Evolutionary conservation across 208 protist species (phyloP).

Genomic region (Entamoeba invadens): DNA sequence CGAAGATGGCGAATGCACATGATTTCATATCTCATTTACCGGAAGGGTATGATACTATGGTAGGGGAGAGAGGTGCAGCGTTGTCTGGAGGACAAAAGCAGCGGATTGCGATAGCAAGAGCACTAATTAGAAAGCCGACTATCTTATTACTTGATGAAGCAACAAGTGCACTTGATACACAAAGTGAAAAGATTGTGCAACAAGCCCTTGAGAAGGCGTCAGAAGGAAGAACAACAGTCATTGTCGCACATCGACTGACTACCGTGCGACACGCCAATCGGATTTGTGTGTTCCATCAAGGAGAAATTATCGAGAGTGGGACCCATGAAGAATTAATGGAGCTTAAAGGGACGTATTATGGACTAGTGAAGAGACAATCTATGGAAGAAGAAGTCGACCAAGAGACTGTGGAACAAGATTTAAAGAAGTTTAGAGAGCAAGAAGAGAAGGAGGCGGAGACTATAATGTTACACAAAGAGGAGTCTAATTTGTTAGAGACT

Average conservation of each 20-base stretch:
- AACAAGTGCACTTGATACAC: constrained; percentile 62
- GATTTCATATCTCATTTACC: background rate
- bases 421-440: background rate
- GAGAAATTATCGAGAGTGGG: constrained; percentile 59
- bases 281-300: constrained; percentile 71
- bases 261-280: constrained; percentile 68
- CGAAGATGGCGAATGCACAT: background rate
- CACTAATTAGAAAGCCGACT: constrained; percentile 57
- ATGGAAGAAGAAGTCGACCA: background rate
- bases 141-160: constrained; percentile 73
- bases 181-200: constrained; percentile 64
- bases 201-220: constrained; percentile 58
- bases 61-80: constrained; percentile 10
- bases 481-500: background rate
- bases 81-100: constrained; percentile 73
- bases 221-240: constrained; percentile 57
- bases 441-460: background rate
- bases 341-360: background rate
- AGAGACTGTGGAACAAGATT: background rate
- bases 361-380: background rate
- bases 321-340: constrained; percentile 55
- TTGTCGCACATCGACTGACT: constrained; percentile 71
- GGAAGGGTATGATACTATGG: background rate
- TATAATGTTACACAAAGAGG: background rate
- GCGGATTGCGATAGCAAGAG: constrained; percentile 68